Base-by-base conservation (phyloP, 306 rosid genomes). In the Erythrophleum fordii region DNA sequence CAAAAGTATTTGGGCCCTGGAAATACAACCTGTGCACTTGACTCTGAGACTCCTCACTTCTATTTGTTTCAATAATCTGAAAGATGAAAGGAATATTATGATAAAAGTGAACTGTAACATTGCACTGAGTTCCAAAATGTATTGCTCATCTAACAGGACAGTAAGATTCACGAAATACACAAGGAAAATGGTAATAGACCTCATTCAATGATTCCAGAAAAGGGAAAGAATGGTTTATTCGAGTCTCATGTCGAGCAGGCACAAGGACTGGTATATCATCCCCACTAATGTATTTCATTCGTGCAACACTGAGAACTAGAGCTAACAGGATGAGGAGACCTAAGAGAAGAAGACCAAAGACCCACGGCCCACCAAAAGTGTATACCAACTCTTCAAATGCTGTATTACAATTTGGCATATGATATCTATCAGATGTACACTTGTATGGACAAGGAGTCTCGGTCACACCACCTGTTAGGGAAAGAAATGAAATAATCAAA, bases 361-460 rank as follows among this genome's bases (percentile, higher is more conserved):
- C 59, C 98, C 98, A 96, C 29, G 99, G 99, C 82, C 98, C 98
- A 28, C 99, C 99, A 88, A 96, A 93, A 78, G 99, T 96, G 83
- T 92, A 92, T 45, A 96, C 89, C 87, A 96, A 87, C 89, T 96
- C 99, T 82, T 96, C 99, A 79, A 96, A 93, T 34, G 98, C 90
- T 0, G 99, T 96, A 80, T 90, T 87, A 84, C 99, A 96, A 84
- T 89, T 62, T 34, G 99, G 99, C 99, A 96, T 86, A 86, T 88
- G 98, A 85, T 96, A 96, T 89, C 97, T 92, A 51, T 96, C 99
- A 73, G 99, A 92, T 73, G 87, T 58, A 87, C 99, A 96, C 85
- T 52, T 81, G 91, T 92, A 92, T 51, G 99, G 99, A 81, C 99
- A 96, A 74, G 98, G 95, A 59, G 87, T 69, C 84, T 96, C 94